Percentiles rank a stretch among this genome's conserved stretches.
Evolutionary conservation across 106 monocot species (phyloP).

Genomic region (Chionographis japonica): DNA sequence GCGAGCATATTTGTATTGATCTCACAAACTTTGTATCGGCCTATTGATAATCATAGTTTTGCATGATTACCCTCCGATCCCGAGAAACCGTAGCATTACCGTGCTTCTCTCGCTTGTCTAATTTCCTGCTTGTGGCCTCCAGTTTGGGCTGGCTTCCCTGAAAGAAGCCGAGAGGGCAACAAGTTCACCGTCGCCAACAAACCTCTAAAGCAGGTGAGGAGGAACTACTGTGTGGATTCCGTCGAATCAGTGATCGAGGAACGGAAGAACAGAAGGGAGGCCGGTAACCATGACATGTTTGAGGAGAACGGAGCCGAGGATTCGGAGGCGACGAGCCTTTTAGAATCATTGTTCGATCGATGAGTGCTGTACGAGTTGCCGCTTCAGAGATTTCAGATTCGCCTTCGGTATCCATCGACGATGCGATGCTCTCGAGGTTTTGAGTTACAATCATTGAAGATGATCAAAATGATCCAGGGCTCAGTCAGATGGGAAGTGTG

Average conservation of each 20-base stretch:
- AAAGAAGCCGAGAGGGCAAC: conserved; percentile 64
- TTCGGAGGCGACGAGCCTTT: conserved; percentile 17
- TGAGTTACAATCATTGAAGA: too few species aligned
- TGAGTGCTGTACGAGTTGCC: background rate
- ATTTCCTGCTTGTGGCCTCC: conserved; percentile 10
- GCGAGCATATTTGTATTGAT: too few species aligned
- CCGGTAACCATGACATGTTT: conserved; percentile 43
- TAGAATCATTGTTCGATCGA: conserved; percentile 31
- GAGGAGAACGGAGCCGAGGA: conserved; percentile 23
- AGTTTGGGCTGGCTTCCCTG: conserved; percentile 93
- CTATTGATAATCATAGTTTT: too few species aligned
- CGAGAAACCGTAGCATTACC: too few species aligned
- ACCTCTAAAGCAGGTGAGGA: conserved; percentile 48
- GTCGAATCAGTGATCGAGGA: conserved; percentile 69
- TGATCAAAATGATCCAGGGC: too few species aligned
- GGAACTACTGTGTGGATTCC: conserved; percentile 61
- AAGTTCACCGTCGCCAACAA: conserved; percentile 73
- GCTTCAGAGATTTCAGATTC: too few species aligned
- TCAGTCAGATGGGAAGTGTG: too few species aligned
- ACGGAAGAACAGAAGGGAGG: conserved; percentile 50
- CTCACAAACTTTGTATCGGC: too few species aligned
- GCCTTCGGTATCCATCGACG: too few species aligned
- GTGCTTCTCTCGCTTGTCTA: background rate
- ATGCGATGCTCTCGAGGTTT: too few species aligned
- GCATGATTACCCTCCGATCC: too few species aligned